Evolutionary conservation across 2,329 filamentous ascomycete species (phyloP).

Genomic region (Alternaria burnsii): DNA sequence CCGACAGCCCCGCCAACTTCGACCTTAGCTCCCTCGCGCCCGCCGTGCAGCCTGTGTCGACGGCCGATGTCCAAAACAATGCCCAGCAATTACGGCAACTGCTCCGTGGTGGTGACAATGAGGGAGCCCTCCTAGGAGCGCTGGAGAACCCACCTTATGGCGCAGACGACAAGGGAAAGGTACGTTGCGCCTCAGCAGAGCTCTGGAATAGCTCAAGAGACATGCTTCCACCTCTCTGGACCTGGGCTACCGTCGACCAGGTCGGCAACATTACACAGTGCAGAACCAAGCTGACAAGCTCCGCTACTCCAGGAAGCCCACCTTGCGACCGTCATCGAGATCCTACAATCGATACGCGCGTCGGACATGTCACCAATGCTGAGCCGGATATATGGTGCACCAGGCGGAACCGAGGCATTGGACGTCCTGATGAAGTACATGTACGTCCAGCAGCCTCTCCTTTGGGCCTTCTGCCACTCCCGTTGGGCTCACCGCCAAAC

Average conservation of each 20-base stretch:
- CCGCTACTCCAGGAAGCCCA: constrained; percentile 74
- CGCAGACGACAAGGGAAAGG: constrained; percentile 63
- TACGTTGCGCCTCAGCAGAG: constrained; percentile 40
- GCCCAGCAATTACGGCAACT: constrained; percentile 86
- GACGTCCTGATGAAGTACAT: constrained; percentile 98
- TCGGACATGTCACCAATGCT: constrained; percentile 93
- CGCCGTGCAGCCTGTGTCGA: constrained; percentile 75
- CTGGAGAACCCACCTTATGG: constrained; percentile 84
- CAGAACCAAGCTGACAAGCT: constrained; percentile 39
- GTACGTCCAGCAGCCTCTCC: constrained; percentile 61
- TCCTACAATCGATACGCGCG: constrained; percentile 94
- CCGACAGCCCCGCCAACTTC: constrained; percentile 91
- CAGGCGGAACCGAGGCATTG: constrained; percentile 82
- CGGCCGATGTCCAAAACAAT: constrained; percentile 79
- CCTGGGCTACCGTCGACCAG: constrained; percentile 35
- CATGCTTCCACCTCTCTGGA: constrained; percentile 31
- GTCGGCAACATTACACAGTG: constrained; percentile 29
- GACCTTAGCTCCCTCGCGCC: constrained; percentile 84
- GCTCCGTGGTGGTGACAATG: constrained; percentile 83
- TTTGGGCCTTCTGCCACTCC: neutral
- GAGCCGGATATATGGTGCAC: constrained; percentile 77
- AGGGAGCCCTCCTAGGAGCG: constrained; percentile 84
- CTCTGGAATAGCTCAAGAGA: constrained; percentile 14
- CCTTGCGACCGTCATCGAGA: constrained; percentile 86
- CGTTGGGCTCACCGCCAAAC: neutral